Evolutionary conservation across 139 green algal species (phyloP), one percentile per base, ranked within the genome.

Genomic region (Micractinium conductrix): DNA sequence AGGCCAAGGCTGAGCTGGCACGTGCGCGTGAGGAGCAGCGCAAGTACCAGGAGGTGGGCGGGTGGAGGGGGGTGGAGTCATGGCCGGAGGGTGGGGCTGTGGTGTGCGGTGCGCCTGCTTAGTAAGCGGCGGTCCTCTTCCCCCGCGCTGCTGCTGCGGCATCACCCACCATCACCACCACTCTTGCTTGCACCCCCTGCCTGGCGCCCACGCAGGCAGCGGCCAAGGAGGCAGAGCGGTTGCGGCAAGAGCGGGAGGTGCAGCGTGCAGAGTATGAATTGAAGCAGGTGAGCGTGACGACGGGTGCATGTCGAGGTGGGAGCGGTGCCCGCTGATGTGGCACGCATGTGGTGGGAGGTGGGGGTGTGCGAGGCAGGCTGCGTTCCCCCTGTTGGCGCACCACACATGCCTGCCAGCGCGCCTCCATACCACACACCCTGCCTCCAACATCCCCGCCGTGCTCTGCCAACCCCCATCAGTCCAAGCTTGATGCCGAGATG

Each of bases 401-500:
- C n/a, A n/a, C n/a, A n/a, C n/a, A n/a, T n/a, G n/a, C n/a, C n/a
- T n/a, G n/a, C n/a, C n/a, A n/a, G n/a, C n/a, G n/a, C n/a, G n/a
- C n/a, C n/a, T n/a, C n/a, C n/a, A n/a, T n/a, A n/a, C n/a, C n/a
- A n/a, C n/a, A n/a, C n/a, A n/a, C n/a, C n/a, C n/a, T n/a, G n/a
- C n/a, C n/a, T n/a, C n/a, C n/a, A n/a, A n/a, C n/a, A n/a, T n/a
- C n/a, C 8, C 6, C 63, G 4, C 30, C 8, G 63, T 40, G n/a
- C n/a, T n/a, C n/a, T n/a, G n/a, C n/a, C n/a, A n/a, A n/a, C n/a
- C n/a, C 28, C 7, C 62, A 37, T 24, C 86, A 89, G 80, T 62
- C 69, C 40, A 45, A 63, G 24, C 58, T 89, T n/a, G 86, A 89
- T 45, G 74, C 74, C 4, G 86, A 89, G 63, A 84, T 87, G 33